Conservation (phyloP, 768 basidiomycete species). For the Calvatia gigantea region DNA sequence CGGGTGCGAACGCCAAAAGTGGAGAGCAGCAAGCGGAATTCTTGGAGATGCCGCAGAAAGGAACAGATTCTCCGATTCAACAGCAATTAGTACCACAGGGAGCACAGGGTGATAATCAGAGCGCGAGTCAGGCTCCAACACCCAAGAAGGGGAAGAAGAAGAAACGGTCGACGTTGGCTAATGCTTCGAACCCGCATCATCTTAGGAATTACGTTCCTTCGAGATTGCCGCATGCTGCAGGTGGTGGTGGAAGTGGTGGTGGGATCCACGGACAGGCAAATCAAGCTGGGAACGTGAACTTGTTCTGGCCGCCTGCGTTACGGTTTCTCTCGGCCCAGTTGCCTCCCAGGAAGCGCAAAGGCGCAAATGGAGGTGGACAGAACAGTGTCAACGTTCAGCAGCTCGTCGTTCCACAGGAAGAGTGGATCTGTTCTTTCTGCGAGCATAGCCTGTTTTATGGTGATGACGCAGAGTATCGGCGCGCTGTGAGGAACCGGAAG, state of each 20-base stretch:
- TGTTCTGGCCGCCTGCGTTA: constrained; percentile 58
- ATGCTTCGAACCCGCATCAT: constrained; percentile 95
- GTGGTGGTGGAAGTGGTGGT: constrained; percentile 14
- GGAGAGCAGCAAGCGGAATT: constrained; percentile 35
- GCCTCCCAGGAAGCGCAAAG: constrained; percentile 35
- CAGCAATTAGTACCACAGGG: constrained; percentile 4
- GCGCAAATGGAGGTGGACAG: constrained; percentile 13
- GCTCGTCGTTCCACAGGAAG: constrained; percentile 64
- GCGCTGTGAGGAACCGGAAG: constrained; percentile 69
- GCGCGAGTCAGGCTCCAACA: constrained; percentile 21
- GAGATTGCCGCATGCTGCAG: constrained; percentile 52
- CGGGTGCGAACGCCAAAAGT: constrained; percentile 19
- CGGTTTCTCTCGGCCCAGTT: constrained; percentile 69
- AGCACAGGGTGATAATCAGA: neutral
- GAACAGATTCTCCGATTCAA: constrained; percentile 10
- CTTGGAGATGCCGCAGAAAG: constrained; percentile 27
- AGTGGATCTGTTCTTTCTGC: constrained; percentile 94
- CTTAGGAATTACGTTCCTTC: constrained; percentile 92
- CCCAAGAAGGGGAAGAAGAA: constrained; percentile 71
- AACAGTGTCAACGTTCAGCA: constrained; percentile 12
- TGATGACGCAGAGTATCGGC: constrained; percentile 62
- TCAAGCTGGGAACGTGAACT: constrained; percentile 36
- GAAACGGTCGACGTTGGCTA: constrained; percentile 87
- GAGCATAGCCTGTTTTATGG: constrained; percentile 92
- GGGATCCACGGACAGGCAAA: constrained; percentile 23